Evolutionary conservation across 2,329 filamentous ascomycete genomes (phyloP).

Genomic region (Fusarium acutatum): DNA sequence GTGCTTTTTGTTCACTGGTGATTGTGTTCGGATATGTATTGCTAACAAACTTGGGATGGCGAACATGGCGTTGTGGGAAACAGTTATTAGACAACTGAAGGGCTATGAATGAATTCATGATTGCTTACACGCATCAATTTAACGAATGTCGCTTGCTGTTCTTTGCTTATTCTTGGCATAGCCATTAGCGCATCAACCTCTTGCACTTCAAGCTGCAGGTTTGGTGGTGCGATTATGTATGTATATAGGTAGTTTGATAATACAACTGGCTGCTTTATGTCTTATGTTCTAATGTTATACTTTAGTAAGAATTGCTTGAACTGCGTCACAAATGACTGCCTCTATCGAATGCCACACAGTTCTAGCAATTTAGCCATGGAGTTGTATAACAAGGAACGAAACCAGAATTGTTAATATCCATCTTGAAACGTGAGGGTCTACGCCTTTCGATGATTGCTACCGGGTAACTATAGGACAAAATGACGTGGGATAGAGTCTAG

Average conservation of each 20-base stretch:
- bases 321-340: background rate
- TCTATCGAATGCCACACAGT: background rate
- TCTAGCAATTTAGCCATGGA: background rate
- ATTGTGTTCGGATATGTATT: conserved; percentile 12
- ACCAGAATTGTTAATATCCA: background rate
- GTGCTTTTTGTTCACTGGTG: background rate
- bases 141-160: background rate
- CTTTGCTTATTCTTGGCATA: background rate
- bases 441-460: background rate
- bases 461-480: background rate
- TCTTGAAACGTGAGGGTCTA: background rate
- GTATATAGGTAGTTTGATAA: background rate
- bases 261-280: background rate
- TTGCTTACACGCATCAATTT: background rate
- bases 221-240: background rate
- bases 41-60: conserved; percentile 25
- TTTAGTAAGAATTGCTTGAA: background rate
- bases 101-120: conserved; percentile 7
- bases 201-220: background rate
- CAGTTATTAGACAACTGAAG: background rate
- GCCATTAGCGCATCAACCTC: background rate
- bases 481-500: background rate
- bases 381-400: background rate
- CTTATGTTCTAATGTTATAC: no score
- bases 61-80: conserved; percentile 23